Evolutionary conservation across 768 basidiomycete genomes (phyloP), one percentile per base, ranked within the genome.

Genomic region (Auriscalpium orientale): DNA sequence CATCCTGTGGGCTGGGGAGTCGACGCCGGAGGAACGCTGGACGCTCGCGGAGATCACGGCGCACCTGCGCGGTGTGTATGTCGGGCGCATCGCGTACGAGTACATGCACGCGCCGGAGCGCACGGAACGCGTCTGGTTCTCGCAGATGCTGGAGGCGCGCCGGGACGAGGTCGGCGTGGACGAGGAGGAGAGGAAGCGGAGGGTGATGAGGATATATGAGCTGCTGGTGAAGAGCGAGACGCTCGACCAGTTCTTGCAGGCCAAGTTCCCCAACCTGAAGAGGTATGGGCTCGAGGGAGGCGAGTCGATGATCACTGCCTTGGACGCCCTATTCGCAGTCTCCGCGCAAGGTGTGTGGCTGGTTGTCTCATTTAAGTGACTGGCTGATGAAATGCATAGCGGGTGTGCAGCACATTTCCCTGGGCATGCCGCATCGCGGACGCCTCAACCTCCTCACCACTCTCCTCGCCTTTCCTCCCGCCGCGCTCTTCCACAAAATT

Each of bases 221-320:
- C 76, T 94, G 5, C 73, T 97, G 33, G 82, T 82, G 1, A 74
- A 79, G 34, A 91, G 87, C 58, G 92, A 95, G 67, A 82, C 84
- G 35, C 79, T 95, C 47, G 94, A 95, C 63, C 80, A 83, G 63
- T 95, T 93, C 66, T 71, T 93, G 46, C 91, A 92, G 64, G 74
- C 81, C 52, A 93, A 93, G 69, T 95, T 95, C 66, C 92, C 93
- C 1, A 94, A 91, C 70, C 64, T 90, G 67, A 90, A 89, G 70
- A 79, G 89, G 65, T 91, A 91, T 68, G 92, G 90, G 0, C 76
- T 95, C 38, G 93, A 97, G 69, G 94, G 94, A 3, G 94, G 88
- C 1, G 94, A 95, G 72, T 91, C 90, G 3, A 95, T 95, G 93
- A 70, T 97, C 22, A 88, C 91, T 4, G 93, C 91, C 1, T 73